Percentiles rank a stretch among this genome's conserved stretches.
phyloP scores from a whole-genome alignment of 768 basidiomycete genomes.

The Dioszegia aurantiaca region DNA sequence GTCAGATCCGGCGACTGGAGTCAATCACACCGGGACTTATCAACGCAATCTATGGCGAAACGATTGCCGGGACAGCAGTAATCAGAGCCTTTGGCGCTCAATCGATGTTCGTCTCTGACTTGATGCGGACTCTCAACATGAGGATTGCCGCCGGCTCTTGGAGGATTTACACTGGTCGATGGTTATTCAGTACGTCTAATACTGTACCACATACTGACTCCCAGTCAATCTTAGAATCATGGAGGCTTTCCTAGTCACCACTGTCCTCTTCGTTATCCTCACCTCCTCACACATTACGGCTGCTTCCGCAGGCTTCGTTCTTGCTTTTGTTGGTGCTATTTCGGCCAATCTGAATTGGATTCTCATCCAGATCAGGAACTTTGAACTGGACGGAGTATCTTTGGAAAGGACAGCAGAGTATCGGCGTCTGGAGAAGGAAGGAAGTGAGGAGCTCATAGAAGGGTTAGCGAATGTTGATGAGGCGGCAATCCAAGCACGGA shows the following conservation, averaged over 20 bases:
- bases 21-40: constrained; percentile 33
- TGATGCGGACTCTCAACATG: constrained; percentile 24
- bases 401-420: constrained; percentile 42
- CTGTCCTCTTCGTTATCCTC: constrained; percentile 24
- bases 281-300: constrained; percentile 22
- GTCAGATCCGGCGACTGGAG: constrained; percentile 32
- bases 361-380: constrained; percentile 19
- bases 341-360: constrained; percentile 25
- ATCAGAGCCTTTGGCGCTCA: constrained; percentile 43
- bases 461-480: constrained; percentile 5
- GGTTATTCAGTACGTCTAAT: constrained; percentile 28
- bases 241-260: constrained; percentile 25
- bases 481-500: constrained; percentile 4
- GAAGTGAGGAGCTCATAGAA: constrained; percentile 21
- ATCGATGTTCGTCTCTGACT: constrained; percentile 25
- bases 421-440: constrained; percentile 37
- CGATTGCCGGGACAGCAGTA: constrained; percentile 39
- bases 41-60: constrained; percentile 42
- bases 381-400: constrained; percentile 32
- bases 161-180: constrained; percentile 20
- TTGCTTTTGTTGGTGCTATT: constrained; percentile 32
- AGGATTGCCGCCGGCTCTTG: constrained; percentile 19
- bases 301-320: constrained; percentile 33
- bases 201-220: not conserved
- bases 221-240: constrained; percentile 24